A percentile compares a stretch with the other conserved stretches of the same genome.
These are phyloP conservation scores for Psidium guajava DNA, from an alignment of 345 rosid species.

Conservation along the genomic window DNA sequence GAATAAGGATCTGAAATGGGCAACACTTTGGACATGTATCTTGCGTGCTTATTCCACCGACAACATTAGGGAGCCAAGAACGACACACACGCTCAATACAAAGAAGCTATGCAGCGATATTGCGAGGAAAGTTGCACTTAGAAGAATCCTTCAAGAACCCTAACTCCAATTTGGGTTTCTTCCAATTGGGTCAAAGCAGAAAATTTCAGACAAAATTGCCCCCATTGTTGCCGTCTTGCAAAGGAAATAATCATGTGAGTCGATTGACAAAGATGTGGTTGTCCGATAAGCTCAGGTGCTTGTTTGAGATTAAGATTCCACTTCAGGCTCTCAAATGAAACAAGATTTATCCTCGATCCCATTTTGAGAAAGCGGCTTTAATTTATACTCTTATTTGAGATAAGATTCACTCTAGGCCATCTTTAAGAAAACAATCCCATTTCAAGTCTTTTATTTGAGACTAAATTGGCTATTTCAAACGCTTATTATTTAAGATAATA, in stretches of 20 bases:
- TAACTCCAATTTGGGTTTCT: neutral
- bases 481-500: no score
- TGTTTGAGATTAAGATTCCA: neutral
- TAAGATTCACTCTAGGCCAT: no score
- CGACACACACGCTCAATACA: neutral
- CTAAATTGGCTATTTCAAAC: no score
- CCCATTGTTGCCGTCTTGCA: neutral
- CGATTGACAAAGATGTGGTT: neutral
- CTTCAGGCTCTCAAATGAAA: neutral
- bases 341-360: neutral
- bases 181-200: neutral
- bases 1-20: neutral
- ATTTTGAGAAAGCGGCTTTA: neutral
- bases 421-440: neutral
- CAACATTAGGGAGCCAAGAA: neutral
- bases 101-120: neutral
- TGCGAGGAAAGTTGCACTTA: neutral
- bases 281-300: rapidly evolving
- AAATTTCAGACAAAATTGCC: neutral
- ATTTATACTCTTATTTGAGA: neutral
- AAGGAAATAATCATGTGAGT: neutral
- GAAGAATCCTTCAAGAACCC: neutral
- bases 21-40: rapidly evolving
- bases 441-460: no score
- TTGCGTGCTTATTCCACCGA: neutral